Conservation (phyloP, 805 yeast genomes). For the Peterozyma toletana region DNA sequence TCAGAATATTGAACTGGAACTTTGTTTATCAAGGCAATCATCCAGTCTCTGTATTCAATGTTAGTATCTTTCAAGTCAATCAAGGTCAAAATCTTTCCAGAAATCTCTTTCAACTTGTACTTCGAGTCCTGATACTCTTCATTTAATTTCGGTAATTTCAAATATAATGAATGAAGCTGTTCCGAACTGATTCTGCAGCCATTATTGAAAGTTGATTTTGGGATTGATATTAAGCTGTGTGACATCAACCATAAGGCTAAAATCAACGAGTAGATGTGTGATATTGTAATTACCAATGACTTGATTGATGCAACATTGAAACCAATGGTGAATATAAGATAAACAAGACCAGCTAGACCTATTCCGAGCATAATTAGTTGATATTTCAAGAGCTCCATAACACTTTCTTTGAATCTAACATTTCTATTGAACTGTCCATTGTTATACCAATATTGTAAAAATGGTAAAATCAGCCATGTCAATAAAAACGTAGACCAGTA, state of each 20-base stretch:
- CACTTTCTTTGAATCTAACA: constrained; percentile 46
- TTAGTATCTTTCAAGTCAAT: constrained; percentile 37
- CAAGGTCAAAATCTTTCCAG: constrained; percentile 49
- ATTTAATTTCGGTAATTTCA: constrained; percentile 47
- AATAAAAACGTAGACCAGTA: constrained; percentile 78
- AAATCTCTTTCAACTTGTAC: constrained; percentile 54
- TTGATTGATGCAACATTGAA: constrained; percentile 48
- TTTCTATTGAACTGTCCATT: constrained; percentile 55
- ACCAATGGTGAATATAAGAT: constrained; percentile 38
- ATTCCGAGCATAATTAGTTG: constrained; percentile 49
- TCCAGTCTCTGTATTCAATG: constrained; percentile 53
- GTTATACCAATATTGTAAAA: constrained; percentile 64
- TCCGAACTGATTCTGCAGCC: constrained; percentile 1
- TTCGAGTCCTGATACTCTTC: constrained; percentile 60
- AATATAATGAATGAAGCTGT: constrained; percentile 24
- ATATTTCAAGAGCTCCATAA: constrained; percentile 48
- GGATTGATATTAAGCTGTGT: constrained; percentile 67
- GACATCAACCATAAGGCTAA: constrained; percentile 81
- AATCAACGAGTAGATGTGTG: constrained; percentile 70
- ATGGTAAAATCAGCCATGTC: constrained; percentile 73
- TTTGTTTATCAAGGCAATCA: constrained; percentile 42
- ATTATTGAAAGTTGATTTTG: constrained; percentile 29
- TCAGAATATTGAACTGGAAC: constrained; percentile 34
- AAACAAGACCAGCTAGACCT: constrained; percentile 48
- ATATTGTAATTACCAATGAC: constrained; percentile 62